Base-by-base conservation (phyloP, 768 basidiomycete genomes). In the Lactifluus rugatus region DNA sequence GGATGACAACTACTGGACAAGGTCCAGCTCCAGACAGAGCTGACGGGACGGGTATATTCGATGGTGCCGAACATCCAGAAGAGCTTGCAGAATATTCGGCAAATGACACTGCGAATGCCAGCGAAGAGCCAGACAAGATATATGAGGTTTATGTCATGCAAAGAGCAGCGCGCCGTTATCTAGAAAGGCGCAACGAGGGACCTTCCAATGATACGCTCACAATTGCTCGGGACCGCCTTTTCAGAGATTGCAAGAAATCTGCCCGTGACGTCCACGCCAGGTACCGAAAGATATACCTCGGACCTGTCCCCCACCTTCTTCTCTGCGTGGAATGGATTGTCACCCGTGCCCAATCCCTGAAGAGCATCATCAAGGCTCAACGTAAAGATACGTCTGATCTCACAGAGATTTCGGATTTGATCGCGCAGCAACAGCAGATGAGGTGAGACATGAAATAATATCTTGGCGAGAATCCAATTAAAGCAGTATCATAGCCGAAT, bases 261-360 rank as follows among this genome's bases (percentile, higher is more conserved):
- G 48, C 28, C 44, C 36, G 28, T 10, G 21, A 7, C 3, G 49
- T 60, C 14, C 54, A 56, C 31, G 28, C 34, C 5, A 32, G 37
- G 11, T 60, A 56, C 25, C 42, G 58, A 23, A 60, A 56, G 7
- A 16, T 50, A 6, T 56, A 56, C 31, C 58, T 60, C 19, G 58
- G 58, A 14, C 54, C 54, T 7, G 7, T 60, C 10, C 58, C 58
- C 1, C 58, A 60, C 34, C 54, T 60, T n/a, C 49, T 60, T 39
- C 45, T 60, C 58, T 55, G 58, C 31, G 9, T 60, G 37, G 54
- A 60, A 41, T 60, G 58, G 54, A 39, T 56, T 44, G 21, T 17
- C 34, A n/a, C 21, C 17, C 42, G 28, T 6, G 49, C 49, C 1
- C 26, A 25, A 41, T 17, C 13, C 2, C 46, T 31, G 17, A 60